These are phyloP conservation scores for Eucalyptus tenuipes DNA, from an alignment of 345 rosid species.

Conservation along the genomic window DNA sequence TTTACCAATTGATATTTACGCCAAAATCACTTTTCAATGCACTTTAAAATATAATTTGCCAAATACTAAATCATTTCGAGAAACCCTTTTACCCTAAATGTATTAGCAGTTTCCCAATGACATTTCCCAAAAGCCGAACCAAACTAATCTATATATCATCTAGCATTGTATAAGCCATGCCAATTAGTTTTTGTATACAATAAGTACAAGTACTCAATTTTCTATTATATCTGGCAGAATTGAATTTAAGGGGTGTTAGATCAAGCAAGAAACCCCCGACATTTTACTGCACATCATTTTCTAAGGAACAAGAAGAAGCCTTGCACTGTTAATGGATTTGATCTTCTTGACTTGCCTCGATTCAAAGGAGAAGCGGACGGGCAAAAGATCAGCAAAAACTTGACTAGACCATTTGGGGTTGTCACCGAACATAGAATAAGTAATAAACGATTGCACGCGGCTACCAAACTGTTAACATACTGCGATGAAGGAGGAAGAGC, in stretches of 20 bases:
- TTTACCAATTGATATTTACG: too few species aligned
- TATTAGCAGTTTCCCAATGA: too few species aligned
- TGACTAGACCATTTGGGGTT: neutral
- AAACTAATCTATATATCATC: neutral
- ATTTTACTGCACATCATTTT: neutral
- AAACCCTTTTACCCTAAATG: too few species aligned
- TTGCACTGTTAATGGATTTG: neutral
- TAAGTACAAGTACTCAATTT: neutral
- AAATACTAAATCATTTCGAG: too few species aligned
- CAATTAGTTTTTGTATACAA: neutral
- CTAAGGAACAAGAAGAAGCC: neutral
- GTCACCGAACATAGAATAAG: neutral
- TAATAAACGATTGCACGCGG: neutral
- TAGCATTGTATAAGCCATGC: neutral
- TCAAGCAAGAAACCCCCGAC: neutral
- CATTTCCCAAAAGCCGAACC: too few species aligned
- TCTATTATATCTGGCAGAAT: neutral
- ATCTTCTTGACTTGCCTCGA: neutral
- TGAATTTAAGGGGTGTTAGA: neutral
- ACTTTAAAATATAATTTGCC: too few species aligned
- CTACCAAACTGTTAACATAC: neutral
- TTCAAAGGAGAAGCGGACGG: neutral
- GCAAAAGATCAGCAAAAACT: neutral
- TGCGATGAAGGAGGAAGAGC: neutral
- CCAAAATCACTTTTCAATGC: too few species aligned